These are phyloP conservation scores for Zizania latifolia DNA, from an alignment of 176 grass and related monocot species.

Conservation along the genomic window DNA sequence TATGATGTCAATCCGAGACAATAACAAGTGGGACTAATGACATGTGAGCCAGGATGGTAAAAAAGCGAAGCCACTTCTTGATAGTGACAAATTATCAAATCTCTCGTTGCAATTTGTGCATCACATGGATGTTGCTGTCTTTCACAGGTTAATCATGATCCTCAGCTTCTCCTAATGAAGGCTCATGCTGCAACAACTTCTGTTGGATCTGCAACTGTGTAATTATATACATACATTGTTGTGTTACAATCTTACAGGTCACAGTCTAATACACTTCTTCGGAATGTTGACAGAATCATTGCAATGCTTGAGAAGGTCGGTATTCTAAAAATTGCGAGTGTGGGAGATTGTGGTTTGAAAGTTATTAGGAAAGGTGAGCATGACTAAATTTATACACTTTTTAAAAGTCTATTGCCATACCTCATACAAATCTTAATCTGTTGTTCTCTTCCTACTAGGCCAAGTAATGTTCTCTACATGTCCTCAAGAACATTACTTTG, in stretches of 20 bases:
- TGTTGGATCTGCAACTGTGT: conserved; percentile 84
- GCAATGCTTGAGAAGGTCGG: conserved; percentile 77
- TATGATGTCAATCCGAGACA: too few relatives aligned
- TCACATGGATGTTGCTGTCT: neutral
- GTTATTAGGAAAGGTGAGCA: conserved; percentile 72
- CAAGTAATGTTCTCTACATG: conserved; percentile 74
- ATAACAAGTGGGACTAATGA: too few relatives aligned
- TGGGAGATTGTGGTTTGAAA: conserved; percentile 84
- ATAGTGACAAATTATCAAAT: too few relatives aligned
- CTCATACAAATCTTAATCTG: neutral
- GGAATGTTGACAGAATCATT: conserved; percentile 54
- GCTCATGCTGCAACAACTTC: conserved; percentile 81
- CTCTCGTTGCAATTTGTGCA: conserved; percentile 11
- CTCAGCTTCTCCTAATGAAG: conserved; percentile 84
- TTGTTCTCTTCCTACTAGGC: conserved; percentile 25
- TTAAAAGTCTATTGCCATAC: conserved; percentile 2
- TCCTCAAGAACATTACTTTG: conserved; percentile 96
- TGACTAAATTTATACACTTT: neutral
- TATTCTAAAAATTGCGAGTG: conserved; percentile 74
- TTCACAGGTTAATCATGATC: conserved; percentile 59
- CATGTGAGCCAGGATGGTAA: too few relatives aligned
- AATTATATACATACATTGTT: conserved; percentile 27
- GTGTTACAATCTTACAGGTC: conserved; percentile 7
- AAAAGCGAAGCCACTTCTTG: too few relatives aligned
- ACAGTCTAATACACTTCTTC: neutral